A percentile compares a stretch with the other conserved stretches of the same genome.
phyloP scores from a whole-genome alignment of 2,329 filamentous ascomycete genomes.

The Fusarium euwallaceae region DNA sequence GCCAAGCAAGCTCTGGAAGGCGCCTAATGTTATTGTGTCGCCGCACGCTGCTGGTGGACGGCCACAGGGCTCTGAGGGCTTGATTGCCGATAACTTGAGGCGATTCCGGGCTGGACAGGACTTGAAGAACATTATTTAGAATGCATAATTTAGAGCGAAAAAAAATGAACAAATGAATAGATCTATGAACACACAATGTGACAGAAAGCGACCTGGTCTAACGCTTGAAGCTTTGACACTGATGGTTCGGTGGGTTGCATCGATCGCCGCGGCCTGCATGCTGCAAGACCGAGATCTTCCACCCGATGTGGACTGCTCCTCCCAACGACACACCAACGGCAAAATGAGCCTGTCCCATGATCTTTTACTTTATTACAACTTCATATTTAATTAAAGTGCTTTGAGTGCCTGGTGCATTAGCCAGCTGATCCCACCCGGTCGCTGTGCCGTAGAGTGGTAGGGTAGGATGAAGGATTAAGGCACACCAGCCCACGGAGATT shows the following conservation, averaged over 20 bases:
- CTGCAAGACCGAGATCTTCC: not conserved
- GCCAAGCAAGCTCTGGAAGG: conserved; percentile 62
- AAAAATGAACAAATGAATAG: not conserved
- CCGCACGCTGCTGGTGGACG: conserved; percentile 72
- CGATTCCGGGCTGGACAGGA: conserved; percentile 70
- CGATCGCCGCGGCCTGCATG: not conserved
- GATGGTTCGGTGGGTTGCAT: not conserved
- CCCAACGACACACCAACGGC: not conserved
- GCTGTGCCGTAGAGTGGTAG: not conserved
- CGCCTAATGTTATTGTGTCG: conserved; percentile 66
- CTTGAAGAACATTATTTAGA: conserved; percentile 65
- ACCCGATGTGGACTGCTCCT: not conserved
- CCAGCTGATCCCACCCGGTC: not conserved
- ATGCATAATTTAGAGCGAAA: conserved; percentile 13
- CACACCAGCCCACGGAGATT: too few relatives aligned
- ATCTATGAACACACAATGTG: not conserved
- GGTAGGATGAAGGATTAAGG: too few relatives aligned
- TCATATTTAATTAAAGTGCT: not conserved
- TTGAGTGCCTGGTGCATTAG: not conserved
- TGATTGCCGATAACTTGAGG: conserved; percentile 73
- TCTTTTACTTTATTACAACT: not conserved
- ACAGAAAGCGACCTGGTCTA: not conserved
- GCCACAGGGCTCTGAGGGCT: conserved; percentile 69
- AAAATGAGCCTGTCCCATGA: not conserved
- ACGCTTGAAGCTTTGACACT: not conserved